These are phyloP conservation scores for Blastomyces silverae DNA, from an alignment of 2,329 filamentous ascomycete species.

Conservation along the genomic window DNA sequence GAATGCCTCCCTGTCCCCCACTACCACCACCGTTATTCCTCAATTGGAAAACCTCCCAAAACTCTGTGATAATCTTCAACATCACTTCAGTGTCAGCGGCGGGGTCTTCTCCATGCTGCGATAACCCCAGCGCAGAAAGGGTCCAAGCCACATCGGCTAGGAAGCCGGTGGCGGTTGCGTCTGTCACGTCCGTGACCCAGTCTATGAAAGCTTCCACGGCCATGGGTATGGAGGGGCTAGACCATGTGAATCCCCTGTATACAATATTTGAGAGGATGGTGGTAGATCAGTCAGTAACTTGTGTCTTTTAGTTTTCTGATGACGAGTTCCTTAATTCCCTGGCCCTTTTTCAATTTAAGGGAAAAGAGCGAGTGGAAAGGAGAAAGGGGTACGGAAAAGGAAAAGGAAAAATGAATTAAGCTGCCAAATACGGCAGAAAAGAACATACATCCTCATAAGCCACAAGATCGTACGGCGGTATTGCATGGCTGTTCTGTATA, in stretches of 20 bases:
- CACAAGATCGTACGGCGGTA: constrained; percentile 21
- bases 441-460: constrained; percentile 19
- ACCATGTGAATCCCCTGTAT: constrained; percentile 20
- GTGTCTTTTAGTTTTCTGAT: neutral
- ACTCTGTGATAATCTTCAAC: constrained; percentile 17
- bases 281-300: neutral
- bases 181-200: constrained; percentile 22
- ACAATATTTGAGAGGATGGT: neutral
- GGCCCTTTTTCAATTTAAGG: too few relatives aligned
- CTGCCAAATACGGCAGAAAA: too few relatives aligned
- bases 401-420: neutral
- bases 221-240: constrained; percentile 18
- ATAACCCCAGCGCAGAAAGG: constrained; percentile 18
- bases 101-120: constrained; percentile 17
- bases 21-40: neutral
- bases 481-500: constrained; percentile 20
- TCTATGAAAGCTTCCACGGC: constrained; percentile 20
- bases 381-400: neutral
- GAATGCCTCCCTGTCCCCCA: neutral
- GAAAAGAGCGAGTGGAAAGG: too few relatives aligned
- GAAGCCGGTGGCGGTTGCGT: constrained; percentile 18
- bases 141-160: constrained; percentile 22
- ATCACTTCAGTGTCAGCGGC: constrained; percentile 16
- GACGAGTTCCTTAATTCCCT: neutral
- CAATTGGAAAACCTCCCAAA: constrained; percentile 20